Evolutionary conservation across 2,329 filamentous ascomycete genomes (phyloP).

Genomic region (Pseudogymnoascus sp.): DNA sequence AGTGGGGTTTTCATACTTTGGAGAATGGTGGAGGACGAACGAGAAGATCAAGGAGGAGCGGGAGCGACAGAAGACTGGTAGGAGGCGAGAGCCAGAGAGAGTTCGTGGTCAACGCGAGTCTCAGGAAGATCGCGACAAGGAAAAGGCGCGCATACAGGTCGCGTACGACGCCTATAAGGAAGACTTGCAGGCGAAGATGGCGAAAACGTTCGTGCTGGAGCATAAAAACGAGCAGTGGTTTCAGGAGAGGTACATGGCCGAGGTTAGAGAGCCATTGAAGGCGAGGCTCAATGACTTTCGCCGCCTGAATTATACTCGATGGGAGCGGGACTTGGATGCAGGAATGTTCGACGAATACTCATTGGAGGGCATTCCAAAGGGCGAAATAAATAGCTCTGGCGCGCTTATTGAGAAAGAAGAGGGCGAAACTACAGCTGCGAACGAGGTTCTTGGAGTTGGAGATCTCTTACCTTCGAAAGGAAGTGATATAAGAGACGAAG

Average conservation of each 20-base stretch:
- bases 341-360: slow-evolving; percentile 92
- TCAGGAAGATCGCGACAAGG: slow-evolving; percentile 67
- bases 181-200: slow-evolving; percentile 67
- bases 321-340: slow-evolving; percentile 77
- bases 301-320: slow-evolving; percentile 69
- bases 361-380: slow-evolving; percentile 87
- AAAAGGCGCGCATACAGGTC: slow-evolving; percentile 67
- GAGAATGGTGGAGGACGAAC: slow-evolving; percentile 78
- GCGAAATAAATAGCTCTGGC: slow-evolving; percentile 77
- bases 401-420: slow-evolving; percentile 89
- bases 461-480: slow-evolving; percentile 78
- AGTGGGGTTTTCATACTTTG: slow-evolving; percentile 77
- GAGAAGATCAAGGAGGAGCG: slow-evolving; percentile 76
- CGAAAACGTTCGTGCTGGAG: slow-evolving; percentile 77
- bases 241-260: slow-evolving; percentile 82
- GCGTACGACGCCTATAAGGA: slow-evolving; percentile 61
- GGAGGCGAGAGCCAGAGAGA: slow-evolving; percentile 55
- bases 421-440: slow-evolving; percentile 82
- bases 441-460: slow-evolving; percentile 86
- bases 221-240: slow-evolving; percentile 99
- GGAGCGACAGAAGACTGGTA: slow-evolving; percentile 61
- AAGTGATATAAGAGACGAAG: slow-evolving; percentile 83
- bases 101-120: slow-evolving; percentile 55
- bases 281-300: slow-evolving; percentile 72
- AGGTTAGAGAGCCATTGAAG: slow-evolving; percentile 67